These are phyloP conservation scores for Cladorrhinum sp. DNA, from an alignment of 2,329 filamentous ascomycete genomes.

Conservation along the genomic window DNA sequence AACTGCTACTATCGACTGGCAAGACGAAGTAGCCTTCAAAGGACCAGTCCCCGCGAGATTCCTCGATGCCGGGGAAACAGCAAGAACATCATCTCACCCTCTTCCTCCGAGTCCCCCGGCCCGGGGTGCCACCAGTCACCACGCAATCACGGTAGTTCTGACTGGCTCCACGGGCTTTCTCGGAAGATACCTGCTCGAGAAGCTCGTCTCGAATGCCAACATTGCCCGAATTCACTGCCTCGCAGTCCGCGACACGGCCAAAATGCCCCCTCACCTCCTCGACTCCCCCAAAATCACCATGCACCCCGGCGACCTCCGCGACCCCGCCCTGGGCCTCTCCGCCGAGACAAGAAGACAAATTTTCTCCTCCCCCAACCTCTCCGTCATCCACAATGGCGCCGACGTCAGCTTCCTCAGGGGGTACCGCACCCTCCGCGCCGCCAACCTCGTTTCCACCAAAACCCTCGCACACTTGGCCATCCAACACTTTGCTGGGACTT, in stretches of 20 bases:
- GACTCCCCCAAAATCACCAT: slow-evolving; percentile 17
- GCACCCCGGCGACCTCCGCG: slow-evolving; percentile 31
- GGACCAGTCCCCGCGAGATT: neutral
- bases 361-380: slow-evolving; percentile 3
- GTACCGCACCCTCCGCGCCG: slow-evolving; percentile 33
- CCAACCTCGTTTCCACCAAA: slow-evolving; percentile 37
- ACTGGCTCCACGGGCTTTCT: slow-evolving; percentile 44
- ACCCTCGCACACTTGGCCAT: slow-evolving; percentile 33
- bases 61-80: neutral
- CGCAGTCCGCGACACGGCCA: slow-evolving; percentile 33
- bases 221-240: slow-evolving; percentile 43
- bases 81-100: neutral
- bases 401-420: slow-evolving; percentile 37
- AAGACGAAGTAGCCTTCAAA: slow-evolving; percentile 23
- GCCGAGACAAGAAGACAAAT: slow-evolving; percentile 1
- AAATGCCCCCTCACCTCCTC: neutral
- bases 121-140: neutral
- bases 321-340: slow-evolving; percentile 26
- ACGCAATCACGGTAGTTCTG: slow-evolving; percentile 30
- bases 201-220: slow-evolving; percentile 32
- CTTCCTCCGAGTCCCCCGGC: too few species aligned
- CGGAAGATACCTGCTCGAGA: slow-evolving; percentile 36
- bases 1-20: slow-evolving; percentile 9
- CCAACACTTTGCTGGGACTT: neutral
- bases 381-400: slow-evolving; percentile 48